Conservation (phyloP, 2,329 filamentous ascomycete genomes). For the Endothia cerciana region DNA sequence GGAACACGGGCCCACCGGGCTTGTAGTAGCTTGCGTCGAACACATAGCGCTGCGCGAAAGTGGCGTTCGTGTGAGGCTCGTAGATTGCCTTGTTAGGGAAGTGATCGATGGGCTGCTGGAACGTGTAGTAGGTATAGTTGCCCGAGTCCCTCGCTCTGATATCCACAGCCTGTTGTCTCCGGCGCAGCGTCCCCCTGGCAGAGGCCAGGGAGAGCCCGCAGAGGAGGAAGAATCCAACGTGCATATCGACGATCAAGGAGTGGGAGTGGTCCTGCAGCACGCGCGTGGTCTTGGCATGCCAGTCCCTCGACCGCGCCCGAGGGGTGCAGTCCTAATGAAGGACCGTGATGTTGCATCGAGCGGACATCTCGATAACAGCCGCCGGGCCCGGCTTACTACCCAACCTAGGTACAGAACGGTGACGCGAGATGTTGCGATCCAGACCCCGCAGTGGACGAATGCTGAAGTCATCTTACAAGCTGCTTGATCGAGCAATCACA, state of each 20-base stretch:
- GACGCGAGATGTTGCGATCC: not conserved
- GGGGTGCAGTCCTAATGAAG: not conserved
- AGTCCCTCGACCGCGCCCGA: not conserved
- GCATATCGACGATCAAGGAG: conserved; percentile 18
- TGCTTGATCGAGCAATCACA: not conserved
- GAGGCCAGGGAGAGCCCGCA: conserved; percentile 21
- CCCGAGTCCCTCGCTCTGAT: conserved; percentile 1
- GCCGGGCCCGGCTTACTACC: not conserved
- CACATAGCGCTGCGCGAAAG: conserved; percentile 59
- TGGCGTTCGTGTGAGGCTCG: conserved; percentile 47
- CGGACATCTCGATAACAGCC: not conserved
- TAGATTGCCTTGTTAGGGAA: conserved; percentile 47
- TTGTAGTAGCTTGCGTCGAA: conserved; percentile 58
- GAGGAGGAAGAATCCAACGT: conserved; percentile 5
- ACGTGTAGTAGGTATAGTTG: conserved; percentile 36
- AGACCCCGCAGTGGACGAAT: not conserved
- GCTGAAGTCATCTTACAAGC: not conserved
- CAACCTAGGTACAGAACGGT: not conserved
- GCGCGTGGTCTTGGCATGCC: not conserved
- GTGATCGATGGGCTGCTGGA: conserved; percentile 48
- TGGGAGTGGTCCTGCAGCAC: not conserved
- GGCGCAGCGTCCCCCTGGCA: conserved; percentile 16
- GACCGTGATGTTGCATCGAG: not conserved
- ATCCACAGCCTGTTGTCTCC: not conserved
- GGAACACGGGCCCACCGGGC: conserved; percentile 50